phyloP scores from a whole-genome alignment of 129 eudicot species.

The Rutidosis leptorrhynchoides region DNA sequence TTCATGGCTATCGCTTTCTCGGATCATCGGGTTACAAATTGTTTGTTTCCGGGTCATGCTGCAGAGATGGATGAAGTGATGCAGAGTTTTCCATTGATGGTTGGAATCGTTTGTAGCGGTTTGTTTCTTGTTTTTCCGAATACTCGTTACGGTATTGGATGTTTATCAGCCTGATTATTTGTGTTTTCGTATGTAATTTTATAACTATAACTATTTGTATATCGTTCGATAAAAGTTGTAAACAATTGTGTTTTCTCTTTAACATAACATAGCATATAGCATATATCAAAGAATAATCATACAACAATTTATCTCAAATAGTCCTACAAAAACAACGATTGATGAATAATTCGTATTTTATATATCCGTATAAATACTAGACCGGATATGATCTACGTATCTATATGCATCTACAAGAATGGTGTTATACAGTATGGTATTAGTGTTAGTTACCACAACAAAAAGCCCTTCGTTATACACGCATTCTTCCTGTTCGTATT shows the following conservation, averaged over 20 bases:
- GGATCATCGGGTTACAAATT: constrained; percentile 71
- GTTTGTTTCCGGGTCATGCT: constrained; percentile 70
- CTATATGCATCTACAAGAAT: constrained; percentile 31
- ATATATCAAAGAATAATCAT: not conserved
- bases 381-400: constrained; percentile 15
- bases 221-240: not conserved
- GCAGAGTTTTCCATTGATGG: constrained; percentile 88
- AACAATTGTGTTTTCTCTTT: not conserved
- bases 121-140: constrained; percentile 82
- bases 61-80: constrained; percentile 86
- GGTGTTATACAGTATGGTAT: constrained; percentile 5
- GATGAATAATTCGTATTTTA: constrained; percentile 13
- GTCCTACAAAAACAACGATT: constrained; percentile 23
- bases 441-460: constrained; percentile 66
- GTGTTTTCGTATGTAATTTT: not conserved
- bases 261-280: constrained; percentile 12
- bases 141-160: constrained; percentile 73
- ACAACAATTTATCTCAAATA: not conserved
- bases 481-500: constrained; percentile 7
- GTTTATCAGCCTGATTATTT: constrained; percentile 56
- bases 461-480: constrained; percentile 56
- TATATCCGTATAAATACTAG: constrained; percentile 17
- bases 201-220: not conserved
- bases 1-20: constrained; percentile 78
- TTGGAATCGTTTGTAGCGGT: constrained; percentile 78